phyloP scores from a whole-genome alignment of 768 basidiomycete species.

The Cystobasidium tubakii region DNA sequence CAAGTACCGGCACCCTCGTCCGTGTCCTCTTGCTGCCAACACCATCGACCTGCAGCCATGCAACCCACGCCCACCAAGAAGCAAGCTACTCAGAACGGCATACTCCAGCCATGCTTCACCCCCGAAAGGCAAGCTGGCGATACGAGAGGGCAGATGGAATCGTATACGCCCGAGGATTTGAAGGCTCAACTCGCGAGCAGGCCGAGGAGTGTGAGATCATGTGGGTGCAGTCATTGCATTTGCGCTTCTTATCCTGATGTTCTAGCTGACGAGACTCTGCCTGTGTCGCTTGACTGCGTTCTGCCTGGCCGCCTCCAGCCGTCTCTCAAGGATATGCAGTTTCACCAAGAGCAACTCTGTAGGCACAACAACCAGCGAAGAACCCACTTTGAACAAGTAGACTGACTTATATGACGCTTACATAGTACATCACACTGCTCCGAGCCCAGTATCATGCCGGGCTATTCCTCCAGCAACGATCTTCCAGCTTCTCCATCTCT shows the following conservation, averaged over 20 bases:
- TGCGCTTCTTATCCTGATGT: background rate
- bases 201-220: background rate
- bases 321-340: constrained; percentile 2
- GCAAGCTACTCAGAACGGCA: background rate
- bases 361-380: background rate
- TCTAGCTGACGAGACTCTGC: background rate
- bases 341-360: constrained; percentile 3
- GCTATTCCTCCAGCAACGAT: background rate
- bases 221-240: background rate
- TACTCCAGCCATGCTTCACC: background rate
- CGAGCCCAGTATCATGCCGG: background rate
- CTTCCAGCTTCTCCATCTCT: background rate
- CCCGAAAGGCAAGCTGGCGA: background rate
- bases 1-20: too few species aligned
- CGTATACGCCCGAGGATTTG: background rate
- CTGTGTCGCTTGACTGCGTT: background rate
- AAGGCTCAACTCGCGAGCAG: constrained; percentile 1
- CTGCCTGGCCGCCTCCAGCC: background rate
- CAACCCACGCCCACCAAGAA: background rate
- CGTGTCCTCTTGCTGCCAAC: too few species aligned
- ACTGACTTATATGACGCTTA: too few species aligned
- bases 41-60: constrained; percentile 1
- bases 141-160: background rate
- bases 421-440: background rate
- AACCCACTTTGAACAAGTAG: too few species aligned